These are phyloP conservation scores for Neurospora discreta DNA, from an alignment of 495 filamentous ascomycete genomes.

Conservation along the genomic window DNA sequence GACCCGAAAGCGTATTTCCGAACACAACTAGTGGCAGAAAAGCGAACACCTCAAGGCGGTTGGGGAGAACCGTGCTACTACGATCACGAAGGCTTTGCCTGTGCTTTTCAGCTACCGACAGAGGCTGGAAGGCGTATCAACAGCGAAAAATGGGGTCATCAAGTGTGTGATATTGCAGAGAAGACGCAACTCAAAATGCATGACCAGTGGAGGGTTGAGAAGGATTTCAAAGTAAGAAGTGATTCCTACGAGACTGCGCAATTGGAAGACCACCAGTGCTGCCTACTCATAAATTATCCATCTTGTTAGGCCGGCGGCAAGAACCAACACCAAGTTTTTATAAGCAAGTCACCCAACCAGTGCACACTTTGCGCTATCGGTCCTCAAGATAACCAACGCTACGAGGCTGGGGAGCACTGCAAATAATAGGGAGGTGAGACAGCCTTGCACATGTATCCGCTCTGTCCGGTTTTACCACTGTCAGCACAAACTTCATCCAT, in stretches of 20 bases:
- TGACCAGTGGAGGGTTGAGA: conserved; percentile 41
- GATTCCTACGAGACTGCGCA: too few species aligned
- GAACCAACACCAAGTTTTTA: not conserved
- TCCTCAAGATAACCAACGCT: not conserved
- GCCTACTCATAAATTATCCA: not conserved
- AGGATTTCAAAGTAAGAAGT: conserved; percentile 22
- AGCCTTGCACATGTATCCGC: conserved; percentile 17
- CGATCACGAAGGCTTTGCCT: conserved; percentile 40
- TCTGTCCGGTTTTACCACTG: conserved; percentile 1
- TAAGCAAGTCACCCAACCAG: not conserved
- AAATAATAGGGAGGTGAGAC: conserved; percentile 27
- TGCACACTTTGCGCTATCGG: not conserved
- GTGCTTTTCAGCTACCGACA: conserved; percentile 40
- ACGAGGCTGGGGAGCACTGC: conserved; percentile 21
- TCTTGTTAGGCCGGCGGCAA: not conserved
- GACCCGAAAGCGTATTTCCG: conserved; percentile 24
- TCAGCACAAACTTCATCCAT: not conserved
- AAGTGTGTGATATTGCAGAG: conserved; percentile 36
- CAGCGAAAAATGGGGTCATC: conserved; percentile 47
- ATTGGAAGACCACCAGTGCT: too few species aligned
- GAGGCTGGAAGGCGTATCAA: conserved; percentile 41
- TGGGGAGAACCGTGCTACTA: conserved; percentile 51
- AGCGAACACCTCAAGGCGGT: conserved; percentile 46
- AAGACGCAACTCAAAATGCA: conserved; percentile 27
- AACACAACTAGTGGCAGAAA: conserved; percentile 49